Percentiles rank a stretch among this genome's conserved stretches.
Evolutionary conservation across 1,284 basidiomycete genomes (phyloP).

Genomic region (Marasmius sp.): DNA sequence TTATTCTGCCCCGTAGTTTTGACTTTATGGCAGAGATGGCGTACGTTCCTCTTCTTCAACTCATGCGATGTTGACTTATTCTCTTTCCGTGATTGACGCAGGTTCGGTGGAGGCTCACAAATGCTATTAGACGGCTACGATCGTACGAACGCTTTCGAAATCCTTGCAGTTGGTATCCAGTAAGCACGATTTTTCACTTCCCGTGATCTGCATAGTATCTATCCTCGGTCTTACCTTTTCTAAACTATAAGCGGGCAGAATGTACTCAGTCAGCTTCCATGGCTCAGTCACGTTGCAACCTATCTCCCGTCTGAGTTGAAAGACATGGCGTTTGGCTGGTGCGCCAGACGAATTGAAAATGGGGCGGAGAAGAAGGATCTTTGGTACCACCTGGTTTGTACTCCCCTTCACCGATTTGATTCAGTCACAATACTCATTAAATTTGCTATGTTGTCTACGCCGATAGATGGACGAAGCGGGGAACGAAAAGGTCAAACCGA

Average conservation of each 20-base stretch:
- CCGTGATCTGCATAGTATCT: too few relatives aligned
- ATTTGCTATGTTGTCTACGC: background rate
- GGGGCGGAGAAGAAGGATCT: constrained; percentile 43
- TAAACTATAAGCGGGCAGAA: too few relatives aligned
- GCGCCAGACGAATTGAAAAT: constrained; percentile 28
- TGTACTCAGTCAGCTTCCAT: constrained; percentile 10
- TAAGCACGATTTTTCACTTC: too few relatives aligned
- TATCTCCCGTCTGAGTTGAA: constrained; percentile 17
- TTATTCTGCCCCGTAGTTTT: background rate
- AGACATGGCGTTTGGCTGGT: constrained; percentile 33
- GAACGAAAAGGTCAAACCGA: constrained; percentile 32
- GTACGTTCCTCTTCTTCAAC: background rate
- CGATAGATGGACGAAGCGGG: constrained; percentile 45
- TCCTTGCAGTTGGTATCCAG: too few relatives aligned
- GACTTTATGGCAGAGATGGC: background rate
- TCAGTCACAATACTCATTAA: background rate
- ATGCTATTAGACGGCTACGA: too few relatives aligned
- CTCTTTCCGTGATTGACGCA: background rate
- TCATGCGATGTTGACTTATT: background rate
- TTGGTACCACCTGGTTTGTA: constrained; percentile 40
- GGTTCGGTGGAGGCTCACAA: background rate
- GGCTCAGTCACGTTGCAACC: constrained; percentile 5
- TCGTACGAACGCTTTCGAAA: too few relatives aligned
- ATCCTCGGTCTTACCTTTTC: too few relatives aligned
- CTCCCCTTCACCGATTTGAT: background rate